These are phyloP conservation scores for Tetragonia tetragonoides DNA, from an alignment of 148 eudicot genomes.

Conservation along the genomic window DNA sequence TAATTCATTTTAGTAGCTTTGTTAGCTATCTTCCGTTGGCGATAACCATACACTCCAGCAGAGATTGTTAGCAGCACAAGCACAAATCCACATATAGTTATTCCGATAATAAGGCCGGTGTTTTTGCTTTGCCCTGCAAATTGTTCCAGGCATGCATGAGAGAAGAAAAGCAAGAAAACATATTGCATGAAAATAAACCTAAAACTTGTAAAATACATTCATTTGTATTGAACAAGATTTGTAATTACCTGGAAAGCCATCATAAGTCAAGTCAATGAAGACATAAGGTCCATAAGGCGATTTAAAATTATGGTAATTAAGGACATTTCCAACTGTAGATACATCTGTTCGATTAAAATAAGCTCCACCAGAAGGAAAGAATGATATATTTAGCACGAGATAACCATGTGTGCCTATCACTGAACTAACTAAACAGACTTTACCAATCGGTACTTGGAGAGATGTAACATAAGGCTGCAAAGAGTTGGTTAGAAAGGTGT, in stretches of 20 bases:
- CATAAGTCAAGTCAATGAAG: conserved; percentile 46
- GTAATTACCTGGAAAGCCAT: conserved; percentile 51
- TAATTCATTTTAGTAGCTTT: conserved; percentile 34
- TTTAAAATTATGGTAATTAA: conserved; percentile 47
- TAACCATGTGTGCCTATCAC: conserved; percentile 30
- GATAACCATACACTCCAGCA: conserved; percentile 54
- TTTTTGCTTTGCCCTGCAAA: conserved; percentile 29
- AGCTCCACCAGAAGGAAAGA: conserved; percentile 51
- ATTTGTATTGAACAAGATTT: background rate
- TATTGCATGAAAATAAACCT: background rate
- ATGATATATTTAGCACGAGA: conserved; percentile 41
- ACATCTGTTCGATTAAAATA: conserved; percentile 56
- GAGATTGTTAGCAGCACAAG: conserved; percentile 41
- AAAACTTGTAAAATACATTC: background rate
- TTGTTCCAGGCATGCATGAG: conserved; percentile 14
- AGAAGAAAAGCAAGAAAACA: background rate
- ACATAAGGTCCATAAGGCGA: conserved; percentile 55
- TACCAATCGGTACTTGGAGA: conserved; percentile 45
- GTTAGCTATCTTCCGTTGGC: conserved; percentile 41
- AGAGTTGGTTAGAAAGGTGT: conserved; percentile 31
- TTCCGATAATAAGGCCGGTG: conserved; percentile 47
- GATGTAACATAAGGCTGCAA: conserved; percentile 40
- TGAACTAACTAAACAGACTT: conserved; percentile 44
- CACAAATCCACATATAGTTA: conserved; percentile 38
- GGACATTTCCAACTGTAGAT: conserved; percentile 42